These are phyloP conservation scores for Casuarina cunninghamiana DNA, from an alignment of 306 rosid species.

Conservation along the genomic window DNA sequence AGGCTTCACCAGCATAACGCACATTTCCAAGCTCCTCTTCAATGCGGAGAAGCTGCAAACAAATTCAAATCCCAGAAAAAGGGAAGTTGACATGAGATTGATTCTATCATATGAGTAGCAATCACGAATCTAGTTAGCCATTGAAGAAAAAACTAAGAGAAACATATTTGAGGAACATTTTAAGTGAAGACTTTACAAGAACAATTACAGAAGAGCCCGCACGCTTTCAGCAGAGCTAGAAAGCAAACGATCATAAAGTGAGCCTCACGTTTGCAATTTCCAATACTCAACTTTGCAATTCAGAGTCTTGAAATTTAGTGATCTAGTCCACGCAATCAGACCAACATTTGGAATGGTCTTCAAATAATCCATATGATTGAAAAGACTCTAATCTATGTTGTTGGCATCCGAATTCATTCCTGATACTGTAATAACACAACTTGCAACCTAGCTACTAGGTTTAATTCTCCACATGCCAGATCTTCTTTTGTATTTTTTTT, in stretches of 20 bases:
- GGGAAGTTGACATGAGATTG: slow-evolving; percentile 10
- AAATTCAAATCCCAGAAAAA: slow-evolving; percentile 18
- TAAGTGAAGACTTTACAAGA: background rate
- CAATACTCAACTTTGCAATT: background rate
- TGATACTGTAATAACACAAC: background rate
- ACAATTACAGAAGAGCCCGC: background rate
- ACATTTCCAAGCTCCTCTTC: slow-evolving; percentile 93
- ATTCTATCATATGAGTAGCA: slow-evolving; percentile 12
- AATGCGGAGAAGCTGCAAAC: slow-evolving; percentile 89
- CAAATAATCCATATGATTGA: background rate
- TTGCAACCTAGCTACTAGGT: background rate
- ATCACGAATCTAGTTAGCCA: background rate
- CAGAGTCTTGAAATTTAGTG: background rate
- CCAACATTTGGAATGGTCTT: background rate
- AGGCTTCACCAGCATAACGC: slow-evolving; percentile 92
- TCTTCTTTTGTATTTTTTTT: background rate
- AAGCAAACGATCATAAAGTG: background rate
- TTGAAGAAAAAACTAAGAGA: background rate
- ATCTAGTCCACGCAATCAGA: background rate
- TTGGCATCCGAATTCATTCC: background rate
- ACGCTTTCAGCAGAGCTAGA: background rate
- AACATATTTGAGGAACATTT: background rate
- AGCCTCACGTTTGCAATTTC: background rate
- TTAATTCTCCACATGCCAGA: background rate
- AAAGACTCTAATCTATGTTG: background rate